Evolutionary conservation across 2,329 filamentous ascomycete species (phyloP), one percentile per base, ranked within the genome.

Genomic region (Penicillium occitanis): DNA sequence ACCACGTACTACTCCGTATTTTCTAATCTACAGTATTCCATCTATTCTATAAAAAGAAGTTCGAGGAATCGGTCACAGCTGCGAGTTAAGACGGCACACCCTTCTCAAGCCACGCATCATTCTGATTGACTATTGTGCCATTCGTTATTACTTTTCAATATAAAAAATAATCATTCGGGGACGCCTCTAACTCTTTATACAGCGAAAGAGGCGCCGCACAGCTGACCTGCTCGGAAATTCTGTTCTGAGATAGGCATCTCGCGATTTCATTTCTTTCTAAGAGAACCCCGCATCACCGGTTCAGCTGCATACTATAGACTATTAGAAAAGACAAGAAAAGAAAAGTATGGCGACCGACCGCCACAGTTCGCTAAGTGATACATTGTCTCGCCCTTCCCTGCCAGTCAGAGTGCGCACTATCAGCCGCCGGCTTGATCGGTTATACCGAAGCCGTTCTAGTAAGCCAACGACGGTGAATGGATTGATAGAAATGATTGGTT

Each of bases 141-240:
- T 57, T 17, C 2, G 11, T 17, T 37, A 33, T 57, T 8, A 19
- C n/a, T 40, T 6, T 37, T 25, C 30, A 57, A 37, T 57, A 57
- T 57, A 46, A 25, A 46, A 46, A 17, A 8, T 6, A 11, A 50
- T 51, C 8, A 33, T 28, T 33, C 14, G 28, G 50, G 30, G 28
- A 33, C 25, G 50, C 25, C 50, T 44, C 40, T 60, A 11, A 60
- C 19, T 60, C 1, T 13, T 37, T 40, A 5, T 25, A 37, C n/a
- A 8, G 28, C 40, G 28, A 40, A 57, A 57, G 57, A 46, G 57
- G 57, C 57, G 57, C 57, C 22, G 40, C 46, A 44, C 37, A 60
- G 57, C 57, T 60, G 40, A 46, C 57, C 57, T 28, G 1, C 11
- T 28, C 57, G 57, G 19, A 59, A 42, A n/a, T 42, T 25, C 53